Evolutionary conservation across 1,139 yeast species (phyloP).

Genomic region (Zygoascus hellenicus): DNA sequence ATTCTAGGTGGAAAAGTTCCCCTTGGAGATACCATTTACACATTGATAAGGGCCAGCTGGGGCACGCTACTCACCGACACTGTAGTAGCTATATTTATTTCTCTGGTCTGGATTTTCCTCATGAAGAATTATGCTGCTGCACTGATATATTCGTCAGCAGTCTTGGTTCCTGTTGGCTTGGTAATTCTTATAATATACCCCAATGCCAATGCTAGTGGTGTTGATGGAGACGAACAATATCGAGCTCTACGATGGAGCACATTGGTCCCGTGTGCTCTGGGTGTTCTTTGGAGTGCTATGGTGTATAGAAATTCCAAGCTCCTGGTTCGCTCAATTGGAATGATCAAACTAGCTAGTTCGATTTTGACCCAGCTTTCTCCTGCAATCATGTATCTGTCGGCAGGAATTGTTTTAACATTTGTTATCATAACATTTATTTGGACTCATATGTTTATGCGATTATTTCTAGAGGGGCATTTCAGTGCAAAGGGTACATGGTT

Average conservation of each 20-base stretch:
- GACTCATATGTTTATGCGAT: slow-evolving; percentile 35
- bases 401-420: slow-evolving; percentile 28
- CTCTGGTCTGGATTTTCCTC: slow-evolving; percentile 34
- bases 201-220: slow-evolving; percentile 32
- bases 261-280: slow-evolving; percentile 31
- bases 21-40: slow-evolving; percentile 34
- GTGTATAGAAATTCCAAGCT: slow-evolving; percentile 32
- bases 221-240: slow-evolving; percentile 35
- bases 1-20: slow-evolving; percentile 24
- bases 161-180: slow-evolving; percentile 34
- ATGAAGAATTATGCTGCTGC: slow-evolving; percentile 31
- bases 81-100: slow-evolving; percentile 28
- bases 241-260: slow-evolving; percentile 36
- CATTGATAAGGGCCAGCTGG: slow-evolving; percentile 29
- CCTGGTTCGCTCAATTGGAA: slow-evolving; percentile 35
- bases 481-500: slow-evolving; percentile 29
- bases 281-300: slow-evolving; percentile 32
- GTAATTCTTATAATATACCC: slow-evolving; percentile 29
- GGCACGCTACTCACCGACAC: slow-evolving; percentile 28
- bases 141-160: slow-evolving; percentile 32
- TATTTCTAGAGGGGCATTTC: slow-evolving; percentile 34
- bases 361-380: slow-evolving; percentile 32
- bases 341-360: slow-evolving; percentile 34
- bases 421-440: slow-evolving; percentile 33
- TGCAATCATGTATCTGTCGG: slow-evolving; percentile 28